These are phyloP conservation scores for Solanum hybrid DNA, from an alignment of 305 asterid species.

Conservation along the genomic window DNA sequence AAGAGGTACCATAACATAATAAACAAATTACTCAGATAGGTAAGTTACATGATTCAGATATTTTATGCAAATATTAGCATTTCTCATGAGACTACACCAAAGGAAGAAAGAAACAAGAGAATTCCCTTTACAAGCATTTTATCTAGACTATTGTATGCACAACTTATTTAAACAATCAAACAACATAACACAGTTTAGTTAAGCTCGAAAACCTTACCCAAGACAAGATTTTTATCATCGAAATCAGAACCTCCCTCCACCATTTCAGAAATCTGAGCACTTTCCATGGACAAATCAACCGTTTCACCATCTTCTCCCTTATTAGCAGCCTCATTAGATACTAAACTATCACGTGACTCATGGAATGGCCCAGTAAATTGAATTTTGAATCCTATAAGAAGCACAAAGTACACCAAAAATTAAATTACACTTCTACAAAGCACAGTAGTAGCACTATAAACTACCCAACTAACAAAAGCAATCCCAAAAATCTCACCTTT, in stretches of 20 bases:
- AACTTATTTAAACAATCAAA: not conserved
- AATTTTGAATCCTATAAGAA: conserved; percentile 33
- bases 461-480: not conserved
- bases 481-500: conserved; percentile 27
- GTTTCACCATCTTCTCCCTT: conserved; percentile 20
- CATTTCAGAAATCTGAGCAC: conserved; percentile 25
- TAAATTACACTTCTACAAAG: not conserved
- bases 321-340: conserved; percentile 20
- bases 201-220: conserved; percentile 29
- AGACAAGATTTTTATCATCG: conserved; percentile 8
- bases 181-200: not conserved
- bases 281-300: conserved; percentile 21
- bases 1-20: not conserved
- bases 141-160: not conserved
- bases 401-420: conserved; percentile 5
- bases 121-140: not conserved
- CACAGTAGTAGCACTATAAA: not conserved
- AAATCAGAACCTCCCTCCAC: conserved; percentile 19
- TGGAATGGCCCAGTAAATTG: conserved; percentile 25
- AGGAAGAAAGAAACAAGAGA: not conserved
- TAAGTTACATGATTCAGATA: not conserved
- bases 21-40: no score
- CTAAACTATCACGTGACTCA: conserved; percentile 20
- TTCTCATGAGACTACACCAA: not conserved
- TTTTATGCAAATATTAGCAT: not conserved